These are phyloP conservation scores for Oryza punctata DNA, from an alignment of 176 grass and related monocot species.

Conservation along the genomic window DNA sequence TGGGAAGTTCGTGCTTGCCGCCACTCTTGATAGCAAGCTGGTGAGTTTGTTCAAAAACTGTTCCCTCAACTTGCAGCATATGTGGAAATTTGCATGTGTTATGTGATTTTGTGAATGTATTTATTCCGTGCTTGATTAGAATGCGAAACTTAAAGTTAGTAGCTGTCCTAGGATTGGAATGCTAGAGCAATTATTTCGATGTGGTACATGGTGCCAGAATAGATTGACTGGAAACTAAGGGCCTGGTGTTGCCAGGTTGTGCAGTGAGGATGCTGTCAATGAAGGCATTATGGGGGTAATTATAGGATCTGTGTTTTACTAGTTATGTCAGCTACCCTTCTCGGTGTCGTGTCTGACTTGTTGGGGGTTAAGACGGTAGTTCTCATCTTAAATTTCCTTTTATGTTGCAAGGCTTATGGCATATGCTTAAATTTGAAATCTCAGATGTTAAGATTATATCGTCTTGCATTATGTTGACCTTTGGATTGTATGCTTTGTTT, in stretches of 20 bases:
- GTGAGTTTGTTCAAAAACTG: constrained; percentile 53
- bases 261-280: not conserved
- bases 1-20: constrained; percentile 90
- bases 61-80: not conserved
- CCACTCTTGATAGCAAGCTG: constrained; percentile 87
- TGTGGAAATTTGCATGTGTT: constrained; percentile 15
- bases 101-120: not conserved
- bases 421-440: not conserved
- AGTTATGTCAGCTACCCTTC: not conserved
- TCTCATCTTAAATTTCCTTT: not conserved
- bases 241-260: not conserved
- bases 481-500: not conserved
- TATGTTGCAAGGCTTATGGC: not conserved
- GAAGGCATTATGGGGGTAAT: not conserved
- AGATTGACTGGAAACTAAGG: not conserved
- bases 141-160: not conserved
- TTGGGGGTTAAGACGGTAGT: not conserved
- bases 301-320: not conserved
- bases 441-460: not conserved
- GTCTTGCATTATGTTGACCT: not conserved
- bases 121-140: not conserved
- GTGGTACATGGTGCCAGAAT: not conserved
- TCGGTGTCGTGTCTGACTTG: not conserved
- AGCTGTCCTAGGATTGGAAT: not conserved
- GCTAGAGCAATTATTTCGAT: not conserved